Conservation (phyloP, 345 rosid genomes). For the Toxicodendron radicans region DNA sequence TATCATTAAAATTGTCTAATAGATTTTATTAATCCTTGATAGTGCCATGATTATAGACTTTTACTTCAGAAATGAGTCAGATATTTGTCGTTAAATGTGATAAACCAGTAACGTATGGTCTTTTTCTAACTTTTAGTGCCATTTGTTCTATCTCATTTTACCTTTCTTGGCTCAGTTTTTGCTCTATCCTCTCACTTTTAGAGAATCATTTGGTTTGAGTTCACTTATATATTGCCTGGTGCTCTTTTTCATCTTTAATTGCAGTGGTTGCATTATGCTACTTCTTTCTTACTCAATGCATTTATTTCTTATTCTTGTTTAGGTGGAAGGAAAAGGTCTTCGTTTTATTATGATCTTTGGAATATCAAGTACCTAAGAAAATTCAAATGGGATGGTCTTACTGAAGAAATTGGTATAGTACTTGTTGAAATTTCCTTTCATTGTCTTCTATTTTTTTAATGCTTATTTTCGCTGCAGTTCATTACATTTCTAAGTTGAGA, state of each 20-base stretch:
- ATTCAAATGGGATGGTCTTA: conserved; percentile 97
- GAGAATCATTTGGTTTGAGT: neutral
- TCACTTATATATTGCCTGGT: neutral
- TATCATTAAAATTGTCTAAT: neutral
- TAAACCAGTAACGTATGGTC: neutral
- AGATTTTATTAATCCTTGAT: neutral
- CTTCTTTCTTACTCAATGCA: too few relatives aligned
- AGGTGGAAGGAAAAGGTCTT: conserved; percentile 92
- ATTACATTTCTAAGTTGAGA: conserved; percentile 21
- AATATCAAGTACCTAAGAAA: conserved; percentile 91
- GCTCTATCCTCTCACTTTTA: neutral
- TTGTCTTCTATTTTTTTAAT: neutral
- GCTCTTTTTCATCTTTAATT: neutral
- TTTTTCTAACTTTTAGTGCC: neutral
- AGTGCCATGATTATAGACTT: neutral
- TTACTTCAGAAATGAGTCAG: neutral
- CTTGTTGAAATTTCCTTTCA: conserved; percentile 4
- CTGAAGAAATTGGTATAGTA: conserved; percentile 72
- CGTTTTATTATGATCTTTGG: conserved; percentile 82
- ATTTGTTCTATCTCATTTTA: neutral
- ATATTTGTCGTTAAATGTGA: neutral
- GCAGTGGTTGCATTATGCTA: neutral
- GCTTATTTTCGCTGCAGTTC: neutral
- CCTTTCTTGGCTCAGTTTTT: neutral
- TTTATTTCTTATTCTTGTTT: conserved; percentile 5